Conservation (phyloP, 2,329 filamentous ascomycete genomes). For the Beauveria sp. region DNA sequence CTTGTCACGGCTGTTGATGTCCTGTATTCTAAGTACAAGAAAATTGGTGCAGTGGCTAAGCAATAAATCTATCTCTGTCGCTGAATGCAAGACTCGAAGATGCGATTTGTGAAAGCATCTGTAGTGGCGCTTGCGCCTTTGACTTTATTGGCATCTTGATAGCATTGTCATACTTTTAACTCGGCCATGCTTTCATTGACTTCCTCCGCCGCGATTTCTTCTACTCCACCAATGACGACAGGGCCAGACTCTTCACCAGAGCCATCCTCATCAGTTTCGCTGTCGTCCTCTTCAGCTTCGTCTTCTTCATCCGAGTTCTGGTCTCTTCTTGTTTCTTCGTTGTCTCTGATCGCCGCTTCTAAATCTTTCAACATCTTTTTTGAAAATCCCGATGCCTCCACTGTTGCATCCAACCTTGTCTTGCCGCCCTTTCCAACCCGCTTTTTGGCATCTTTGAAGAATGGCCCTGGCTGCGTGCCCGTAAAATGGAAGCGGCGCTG, state of each 20-base stretch:
- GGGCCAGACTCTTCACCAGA: conserved; percentile 16
- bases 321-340: conserved; percentile 44
- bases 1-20: conserved; percentile 20
- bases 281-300: conserved; percentile 19
- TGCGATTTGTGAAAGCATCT: background rate
- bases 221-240: conserved; percentile 18
- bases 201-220: conserved; percentile 1
- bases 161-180: conserved; percentile 18
- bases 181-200: conserved; percentile 23
- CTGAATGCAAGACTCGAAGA: background rate
- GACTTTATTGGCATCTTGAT: background rate
- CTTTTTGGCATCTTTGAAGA: conserved; percentile 78
- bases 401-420: conserved; percentile 73
- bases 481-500: conserved; percentile 81
- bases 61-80: conserved; percentile 2
- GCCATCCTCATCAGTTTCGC: conserved; percentile 18
- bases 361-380: conserved; percentile 95
- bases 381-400: conserved; percentile 89
- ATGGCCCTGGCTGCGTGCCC: conserved; percentile 73
- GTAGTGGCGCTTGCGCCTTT: background rate
- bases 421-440: conserved; percentile 56
- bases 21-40: conserved; percentile 30
- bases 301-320: conserved; percentile 23
- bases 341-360: conserved; percentile 80
- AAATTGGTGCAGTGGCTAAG: background rate